Evolutionary conservation across 73 alveolate genomes (phyloP).

Genomic region (Paraurostyla sp.): DNA sequence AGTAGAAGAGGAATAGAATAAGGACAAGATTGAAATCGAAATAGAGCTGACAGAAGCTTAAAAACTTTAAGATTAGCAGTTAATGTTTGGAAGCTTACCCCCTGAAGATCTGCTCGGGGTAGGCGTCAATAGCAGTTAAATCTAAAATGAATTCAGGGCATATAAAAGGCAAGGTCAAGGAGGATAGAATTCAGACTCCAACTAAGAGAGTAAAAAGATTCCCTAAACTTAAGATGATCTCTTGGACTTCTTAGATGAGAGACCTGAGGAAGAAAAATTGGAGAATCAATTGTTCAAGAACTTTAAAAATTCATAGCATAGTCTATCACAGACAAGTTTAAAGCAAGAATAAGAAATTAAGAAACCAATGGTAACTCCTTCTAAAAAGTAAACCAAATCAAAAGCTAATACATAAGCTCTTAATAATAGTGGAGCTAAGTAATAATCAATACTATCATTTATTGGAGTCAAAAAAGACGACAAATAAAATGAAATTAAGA

Average conservation of each 20-base stretch:
- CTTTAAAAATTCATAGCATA: background rate
- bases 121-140: background rate
- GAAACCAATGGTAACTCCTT: too few relatives aligned
- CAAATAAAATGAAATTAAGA: too few relatives aligned
- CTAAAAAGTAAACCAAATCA: too few relatives aligned
- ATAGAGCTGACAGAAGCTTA: background rate
- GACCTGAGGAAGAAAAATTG: background rate
- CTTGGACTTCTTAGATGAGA: background rate
- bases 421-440: too few relatives aligned
- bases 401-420: too few relatives aligned
- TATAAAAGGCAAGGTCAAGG: constrained; percentile 24
- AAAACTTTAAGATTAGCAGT: background rate
- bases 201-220: background rate
- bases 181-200: background rate
- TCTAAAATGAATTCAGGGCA: constrained; percentile 15
- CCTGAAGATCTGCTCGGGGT: constrained; percentile 17
- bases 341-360: too few relatives aligned
- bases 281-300: background rate
- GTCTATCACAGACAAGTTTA: too few relatives aligned
- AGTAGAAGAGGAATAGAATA: constrained; percentile 1
- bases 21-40: background rate
- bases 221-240: constrained; percentile 28
- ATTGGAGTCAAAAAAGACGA: too few relatives aligned
- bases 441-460: too few relatives aligned
- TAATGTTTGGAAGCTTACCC: constrained; percentile 25